Evolutionary conservation across 306 rosid genomes (phyloP).

Genomic region (Corylus americana): DNA sequence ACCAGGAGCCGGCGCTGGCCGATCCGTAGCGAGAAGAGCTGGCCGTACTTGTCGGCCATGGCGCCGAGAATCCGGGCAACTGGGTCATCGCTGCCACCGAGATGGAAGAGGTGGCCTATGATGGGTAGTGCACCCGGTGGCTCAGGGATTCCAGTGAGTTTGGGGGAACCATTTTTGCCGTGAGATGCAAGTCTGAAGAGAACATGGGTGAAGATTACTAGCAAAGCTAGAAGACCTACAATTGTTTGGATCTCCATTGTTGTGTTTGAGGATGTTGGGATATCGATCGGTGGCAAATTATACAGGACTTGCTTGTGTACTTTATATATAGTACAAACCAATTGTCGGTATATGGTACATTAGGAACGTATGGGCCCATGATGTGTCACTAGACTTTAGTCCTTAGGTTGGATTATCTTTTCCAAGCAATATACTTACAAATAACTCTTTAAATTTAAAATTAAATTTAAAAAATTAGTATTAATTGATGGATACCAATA

Average conservation of each 20-base stretch:
- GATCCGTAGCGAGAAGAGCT: slow-evolving; percentile 35
- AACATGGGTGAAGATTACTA: background rate
- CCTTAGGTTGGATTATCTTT: no score
- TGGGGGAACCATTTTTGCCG: background rate
- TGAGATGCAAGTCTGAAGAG: background rate
- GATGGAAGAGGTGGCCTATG: slow-evolving; percentile 53
- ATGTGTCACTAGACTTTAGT: no score
- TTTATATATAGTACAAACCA: background rate
- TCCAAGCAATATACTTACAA: no score
- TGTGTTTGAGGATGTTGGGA: background rate
- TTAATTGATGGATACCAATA: no score
- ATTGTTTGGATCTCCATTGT: background rate
- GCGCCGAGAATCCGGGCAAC: slow-evolving; percentile 29
- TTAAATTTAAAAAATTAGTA: no score
- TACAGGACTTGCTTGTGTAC: background rate
- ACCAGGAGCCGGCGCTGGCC: slow-evolving; percentile 34
- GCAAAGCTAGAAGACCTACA: background rate
- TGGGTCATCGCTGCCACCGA: slow-evolving; percentile 14
- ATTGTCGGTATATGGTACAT: background rate
- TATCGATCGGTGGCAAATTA: background rate
- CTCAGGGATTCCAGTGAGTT: slow-evolving; percentile 17
- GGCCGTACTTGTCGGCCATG: slow-evolving; percentile 41
- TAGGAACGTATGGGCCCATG: no score
- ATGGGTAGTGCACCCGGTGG: slow-evolving; percentile 39
- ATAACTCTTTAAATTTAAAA: no score